These are phyloP conservation scores for Clitopilus hobsonii DNA, from an alignment of 768 basidiomycete genomes.

Conservation along the genomic window DNA sequence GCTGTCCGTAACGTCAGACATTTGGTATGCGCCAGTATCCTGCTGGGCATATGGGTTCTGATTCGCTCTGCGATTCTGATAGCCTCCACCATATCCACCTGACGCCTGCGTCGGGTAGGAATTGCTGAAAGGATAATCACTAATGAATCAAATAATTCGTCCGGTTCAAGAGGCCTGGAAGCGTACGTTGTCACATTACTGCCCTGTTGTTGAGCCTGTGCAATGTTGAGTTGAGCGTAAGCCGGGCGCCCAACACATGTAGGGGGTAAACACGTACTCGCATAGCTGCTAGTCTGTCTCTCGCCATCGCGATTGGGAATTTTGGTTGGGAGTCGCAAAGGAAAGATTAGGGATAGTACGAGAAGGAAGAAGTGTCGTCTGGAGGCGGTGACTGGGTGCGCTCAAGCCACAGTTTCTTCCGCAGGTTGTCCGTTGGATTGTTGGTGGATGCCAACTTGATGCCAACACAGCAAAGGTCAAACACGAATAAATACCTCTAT, in stretches of 20 bases:
- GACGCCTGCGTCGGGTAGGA: slow-evolving; percentile 69
- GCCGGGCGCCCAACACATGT: slow-evolving; percentile 5
- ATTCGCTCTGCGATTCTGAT: slow-evolving; percentile 37
- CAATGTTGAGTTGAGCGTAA: slow-evolving; percentile 2
- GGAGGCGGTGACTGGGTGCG: neutral
- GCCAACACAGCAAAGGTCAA: slow-evolving; percentile 1
- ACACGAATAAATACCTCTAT: neutral
- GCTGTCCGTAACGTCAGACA: slow-evolving; percentile 64
- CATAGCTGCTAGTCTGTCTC: slow-evolving; percentile 89
- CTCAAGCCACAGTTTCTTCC: neutral
- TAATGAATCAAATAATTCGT: slow-evolving; percentile 8
- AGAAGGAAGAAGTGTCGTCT: neutral
- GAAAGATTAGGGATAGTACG: neutral
- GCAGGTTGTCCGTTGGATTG: neutral
- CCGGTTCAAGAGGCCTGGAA: slow-evolving; percentile 1
- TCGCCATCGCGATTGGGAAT: slow-evolving; percentile 50
- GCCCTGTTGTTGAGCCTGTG: slow-evolving; percentile 68
- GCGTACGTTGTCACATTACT: slow-evolving; percentile 47
- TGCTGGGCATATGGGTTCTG: slow-evolving; percentile 64
- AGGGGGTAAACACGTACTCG: slow-evolving; percentile 45
- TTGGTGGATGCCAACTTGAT: slow-evolving; percentile 1
- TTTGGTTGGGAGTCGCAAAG: neutral
- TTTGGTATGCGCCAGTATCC: slow-evolving; percentile 63
- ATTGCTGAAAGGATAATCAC: slow-evolving; percentile 32
- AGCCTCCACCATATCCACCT: slow-evolving; percentile 38